Percentiles rank a stretch among this genome's conserved stretches.
These are phyloP conservation scores for Plasmopara halstedii DNA, from an alignment of 352 stramenopile species.

Conservation along the genomic window DNA sequence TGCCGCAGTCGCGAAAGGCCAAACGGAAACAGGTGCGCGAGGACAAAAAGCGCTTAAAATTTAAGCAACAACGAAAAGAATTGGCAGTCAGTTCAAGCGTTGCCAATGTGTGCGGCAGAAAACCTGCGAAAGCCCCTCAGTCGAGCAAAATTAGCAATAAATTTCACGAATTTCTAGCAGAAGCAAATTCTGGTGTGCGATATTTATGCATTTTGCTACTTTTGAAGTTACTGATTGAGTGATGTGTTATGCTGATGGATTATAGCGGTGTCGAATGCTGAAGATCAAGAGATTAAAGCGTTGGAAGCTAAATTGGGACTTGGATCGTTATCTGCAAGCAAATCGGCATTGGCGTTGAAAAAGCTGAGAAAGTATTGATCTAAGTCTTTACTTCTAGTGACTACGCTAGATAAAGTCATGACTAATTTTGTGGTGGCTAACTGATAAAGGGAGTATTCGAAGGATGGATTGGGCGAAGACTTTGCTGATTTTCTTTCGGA, in stretches of 20 bases:
- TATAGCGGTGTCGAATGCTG: constrained; percentile 22
- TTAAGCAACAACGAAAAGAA: constrained; percentile 46
- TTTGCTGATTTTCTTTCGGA: constrained; percentile 72
- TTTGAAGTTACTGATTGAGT: neutral
- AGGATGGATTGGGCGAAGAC: constrained; percentile 72
- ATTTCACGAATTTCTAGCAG: constrained; percentile 72
- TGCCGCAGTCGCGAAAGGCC: constrained; percentile 58
- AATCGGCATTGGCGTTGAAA: constrained; percentile 41
- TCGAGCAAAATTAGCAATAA: constrained; percentile 45
- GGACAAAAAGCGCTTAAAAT: constrained; percentile 68
- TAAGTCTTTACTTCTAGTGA: neutral
- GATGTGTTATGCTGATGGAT: constrained; percentile 1
- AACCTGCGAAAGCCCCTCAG: constrained; percentile 6
- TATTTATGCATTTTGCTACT: neutral
- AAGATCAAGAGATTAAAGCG: constrained; percentile 64
- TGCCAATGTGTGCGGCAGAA: constrained; percentile 6
- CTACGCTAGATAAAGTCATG: neutral
- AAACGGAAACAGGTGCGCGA: constrained; percentile 74
- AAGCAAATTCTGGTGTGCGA: constrained; percentile 22
- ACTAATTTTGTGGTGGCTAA: constrained; percentile 8
- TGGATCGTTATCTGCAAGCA: constrained; percentile 19
- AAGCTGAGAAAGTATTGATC: constrained; percentile 53
- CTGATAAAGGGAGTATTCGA: constrained; percentile 56
- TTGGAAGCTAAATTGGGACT: constrained; percentile 68
- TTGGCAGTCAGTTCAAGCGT: constrained; percentile 1